Percentiles rank a stretch among this genome's conserved stretches.
These are phyloP conservation scores for Bipolaris bicolor DNA, from an alignment of 2,329 filamentous ascomycete species.

Conservation along the genomic window DNA sequence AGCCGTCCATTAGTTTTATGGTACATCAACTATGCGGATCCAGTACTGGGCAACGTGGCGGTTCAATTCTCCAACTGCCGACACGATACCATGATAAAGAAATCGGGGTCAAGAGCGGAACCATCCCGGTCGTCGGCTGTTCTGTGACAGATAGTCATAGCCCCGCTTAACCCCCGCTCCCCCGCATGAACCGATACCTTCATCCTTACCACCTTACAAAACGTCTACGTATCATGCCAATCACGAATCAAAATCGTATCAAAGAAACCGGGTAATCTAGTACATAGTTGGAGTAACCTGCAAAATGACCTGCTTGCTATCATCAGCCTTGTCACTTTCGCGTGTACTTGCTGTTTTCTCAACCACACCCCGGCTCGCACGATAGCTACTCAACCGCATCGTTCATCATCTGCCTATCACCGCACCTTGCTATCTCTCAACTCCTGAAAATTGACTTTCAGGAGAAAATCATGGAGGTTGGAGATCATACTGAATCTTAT, in stretches of 20 bases:
- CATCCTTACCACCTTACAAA: no score
- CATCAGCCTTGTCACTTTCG: background rate
- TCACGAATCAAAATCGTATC: background rate
- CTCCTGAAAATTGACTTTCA: background rate
- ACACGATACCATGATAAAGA: constrained; percentile 8
- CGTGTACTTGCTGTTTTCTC: constrained; percentile 4
- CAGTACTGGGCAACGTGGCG: background rate
- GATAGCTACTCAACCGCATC: background rate
- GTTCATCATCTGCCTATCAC: background rate
- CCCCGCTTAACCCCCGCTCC: constrained; percentile 3
- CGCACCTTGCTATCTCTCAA: background rate
- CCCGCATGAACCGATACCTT: background rate
- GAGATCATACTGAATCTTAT: background rate
- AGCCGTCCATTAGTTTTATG: no score
- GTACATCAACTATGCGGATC: no score
- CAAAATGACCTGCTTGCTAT: background rate
- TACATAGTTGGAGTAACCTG: background rate
- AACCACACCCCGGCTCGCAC: background rate
- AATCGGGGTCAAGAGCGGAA: constrained; percentile 12
- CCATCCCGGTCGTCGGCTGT: background rate
- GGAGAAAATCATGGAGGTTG: background rate
- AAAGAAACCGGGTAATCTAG: constrained; percentile 1
- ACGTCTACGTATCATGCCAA: background rate
- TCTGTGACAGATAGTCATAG: background rate
- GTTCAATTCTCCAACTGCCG: background rate